phyloP scores from a whole-genome alignment of 1,284 basidiomycete species.

The Thecaphora frezii region DNA sequence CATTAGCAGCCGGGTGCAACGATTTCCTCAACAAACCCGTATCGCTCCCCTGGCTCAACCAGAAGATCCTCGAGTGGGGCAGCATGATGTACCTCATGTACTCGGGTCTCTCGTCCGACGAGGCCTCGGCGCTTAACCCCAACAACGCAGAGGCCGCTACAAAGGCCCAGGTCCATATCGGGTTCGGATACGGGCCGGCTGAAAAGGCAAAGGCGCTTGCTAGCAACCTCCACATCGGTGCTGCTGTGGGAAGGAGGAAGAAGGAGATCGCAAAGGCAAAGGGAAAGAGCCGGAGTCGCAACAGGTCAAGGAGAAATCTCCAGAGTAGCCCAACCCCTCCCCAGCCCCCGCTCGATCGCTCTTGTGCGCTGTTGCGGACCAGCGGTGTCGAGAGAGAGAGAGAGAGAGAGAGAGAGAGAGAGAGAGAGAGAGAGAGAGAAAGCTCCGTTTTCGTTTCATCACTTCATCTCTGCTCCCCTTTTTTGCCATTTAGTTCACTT shows the following conservation, averaged over 20 bases:
- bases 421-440: too few species aligned
- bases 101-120: conserved; percentile 31
- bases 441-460: too few species aligned
- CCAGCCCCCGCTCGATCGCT: too few species aligned
- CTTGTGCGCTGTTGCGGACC: too few species aligned
- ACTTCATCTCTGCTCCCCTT: too few species aligned
- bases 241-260: conserved; percentile 18
- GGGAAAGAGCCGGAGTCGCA: too few species aligned
- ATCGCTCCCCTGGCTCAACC: conserved; percentile 89
- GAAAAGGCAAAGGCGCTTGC: conserved; percentile 37
- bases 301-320: too few species aligned
- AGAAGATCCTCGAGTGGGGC: conserved; percentile 98
- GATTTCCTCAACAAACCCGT: conserved; percentile 99
- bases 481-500: too few species aligned
- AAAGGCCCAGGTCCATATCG: conserved; percentile 26
- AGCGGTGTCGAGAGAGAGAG: too few species aligned
- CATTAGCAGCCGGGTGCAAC: conserved; percentile 95
- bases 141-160: neutral
- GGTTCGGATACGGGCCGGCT: conserved; percentile 31
- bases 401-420: too few species aligned
- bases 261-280: too few species aligned
- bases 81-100: conserved; percentile 61
- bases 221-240: conserved; percentile 34
- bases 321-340: too few species aligned
- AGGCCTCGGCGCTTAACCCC: neutral